These are phyloP conservation scores for Pichia cephalocereana DNA, from an alignment of 805 yeast species.

Conservation along the genomic window DNA sequence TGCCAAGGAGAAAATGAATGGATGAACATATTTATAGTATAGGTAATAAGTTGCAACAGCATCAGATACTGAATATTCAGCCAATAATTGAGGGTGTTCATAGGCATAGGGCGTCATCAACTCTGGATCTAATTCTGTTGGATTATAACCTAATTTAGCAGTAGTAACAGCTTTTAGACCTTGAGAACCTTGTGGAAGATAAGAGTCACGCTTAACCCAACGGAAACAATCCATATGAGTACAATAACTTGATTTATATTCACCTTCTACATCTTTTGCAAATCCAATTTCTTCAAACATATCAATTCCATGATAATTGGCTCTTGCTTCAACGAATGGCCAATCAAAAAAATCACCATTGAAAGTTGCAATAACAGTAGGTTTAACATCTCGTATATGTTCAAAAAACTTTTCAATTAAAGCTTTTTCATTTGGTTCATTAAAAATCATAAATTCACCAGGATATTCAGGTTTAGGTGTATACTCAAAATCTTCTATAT, in stretches of 20 bases:
- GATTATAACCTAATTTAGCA: constrained; percentile 90
- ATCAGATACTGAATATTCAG: constrained; percentile 98
- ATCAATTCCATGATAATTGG: constrained; percentile 72
- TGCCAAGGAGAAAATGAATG: constrained; percentile 91
- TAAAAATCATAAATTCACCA: constrained; percentile 82
- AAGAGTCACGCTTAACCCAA: constrained; percentile 98
- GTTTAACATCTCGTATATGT: constrained; percentile 78
- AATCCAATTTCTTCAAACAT: constrained; percentile 94
- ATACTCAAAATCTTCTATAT: constrained; percentile 93
- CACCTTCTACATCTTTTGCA: constrained; percentile 80
- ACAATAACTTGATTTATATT: constrained; percentile 86
- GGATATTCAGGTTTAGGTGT: constrained; percentile 96
- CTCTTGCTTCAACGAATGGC: constrained; percentile 94
- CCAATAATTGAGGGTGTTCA: constrained; percentile 82
- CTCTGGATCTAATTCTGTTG: constrained; percentile 95
- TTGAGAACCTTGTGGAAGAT: constrained; percentile 96
- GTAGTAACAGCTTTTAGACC: constrained; percentile 98
- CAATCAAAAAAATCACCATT: constrained; percentile 99
- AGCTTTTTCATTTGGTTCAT: constrained; percentile 78
- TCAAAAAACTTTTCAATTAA: constrained; percentile 73
- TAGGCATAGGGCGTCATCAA: constrained; percentile 96
- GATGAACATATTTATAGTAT: constrained; percentile 94
- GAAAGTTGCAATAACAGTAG: constrained; percentile 96
- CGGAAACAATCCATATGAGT: constrained; percentile 95
- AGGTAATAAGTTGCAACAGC: constrained; percentile 97